Conservation (phyloP, 129 eudicot species). For the Silybum marianum region DNA sequence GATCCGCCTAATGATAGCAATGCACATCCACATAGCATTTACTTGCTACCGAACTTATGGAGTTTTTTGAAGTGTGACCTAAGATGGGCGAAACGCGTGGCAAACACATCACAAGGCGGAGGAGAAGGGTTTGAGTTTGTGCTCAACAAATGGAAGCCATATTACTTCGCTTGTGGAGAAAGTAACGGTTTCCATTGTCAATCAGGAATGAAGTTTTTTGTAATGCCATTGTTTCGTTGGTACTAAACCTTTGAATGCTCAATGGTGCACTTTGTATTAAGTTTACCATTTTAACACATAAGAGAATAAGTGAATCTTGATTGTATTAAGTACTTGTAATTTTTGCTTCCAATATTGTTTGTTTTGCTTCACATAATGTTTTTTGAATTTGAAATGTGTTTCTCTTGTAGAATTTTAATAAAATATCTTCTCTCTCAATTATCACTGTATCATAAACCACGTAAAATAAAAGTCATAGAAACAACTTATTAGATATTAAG, state of each 20-base stretch:
- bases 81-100: constrained; percentile 52
- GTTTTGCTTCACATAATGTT: too few relatives aligned
- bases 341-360: too few relatives aligned
- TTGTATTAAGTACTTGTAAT: neutral
- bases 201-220: constrained; percentile 68
- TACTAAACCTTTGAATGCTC: neutral
- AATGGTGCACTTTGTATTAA: neutral
- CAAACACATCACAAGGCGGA: constrained; percentile 45
- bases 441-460: too few relatives aligned
- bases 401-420: too few relatives aligned
- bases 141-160: constrained; percentile 63
- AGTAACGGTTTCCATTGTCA: constrained; percentile 60
- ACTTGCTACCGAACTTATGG: constrained; percentile 41
- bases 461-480: too few relatives aligned
- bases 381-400: too few relatives aligned
- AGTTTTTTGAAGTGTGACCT: constrained; percentile 65
- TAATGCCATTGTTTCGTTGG: constrained; percentile 72
- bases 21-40: constrained; percentile 38
- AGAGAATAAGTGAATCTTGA: neutral
- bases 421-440: too few relatives aligned
- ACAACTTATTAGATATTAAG: too few relatives aligned
- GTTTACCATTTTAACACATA: neutral
- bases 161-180: constrained; percentile 78
- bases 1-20: constrained; percentile 56
- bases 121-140: constrained; percentile 68